Percentiles rank a stretch among this genome's conserved stretches.
phyloP scores from a whole-genome alignment of 106 monocot species.

The Alisma plantagoaquatica region DNA sequence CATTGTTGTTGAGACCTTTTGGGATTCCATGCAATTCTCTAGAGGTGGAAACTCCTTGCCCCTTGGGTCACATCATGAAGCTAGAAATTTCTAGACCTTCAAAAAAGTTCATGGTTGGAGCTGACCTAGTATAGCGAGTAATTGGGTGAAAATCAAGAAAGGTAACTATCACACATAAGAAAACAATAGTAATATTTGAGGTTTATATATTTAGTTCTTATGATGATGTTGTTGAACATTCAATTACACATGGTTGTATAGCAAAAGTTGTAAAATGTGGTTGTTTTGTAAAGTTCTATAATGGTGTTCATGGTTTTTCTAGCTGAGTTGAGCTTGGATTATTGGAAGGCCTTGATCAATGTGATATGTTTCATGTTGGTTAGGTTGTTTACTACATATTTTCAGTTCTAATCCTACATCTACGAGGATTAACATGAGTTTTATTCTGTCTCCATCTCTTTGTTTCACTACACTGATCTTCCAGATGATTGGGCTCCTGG shows the following conservation, averaged over 20 bases:
- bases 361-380: conserved; percentile 67
- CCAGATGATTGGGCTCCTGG: conserved; percentile 43
- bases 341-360: conserved; percentile 60
- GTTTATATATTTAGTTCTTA: conserved; percentile 64
- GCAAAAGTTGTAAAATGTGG: conserved; percentile 93
- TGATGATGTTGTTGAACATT: conserved; percentile 78
- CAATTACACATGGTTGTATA: conserved; percentile 93
- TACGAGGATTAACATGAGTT: conserved; percentile 65
- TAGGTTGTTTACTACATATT: conserved; percentile 93
- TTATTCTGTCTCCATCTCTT: conserved; percentile 58
- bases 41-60: conserved; percentile 96
- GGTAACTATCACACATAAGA: conserved; percentile 91
- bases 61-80: conserved; percentile 89
- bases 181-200: conserved; percentile 87
- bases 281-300: conserved; percentile 91
- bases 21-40: conserved; percentile 74
- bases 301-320: conserved; percentile 90
- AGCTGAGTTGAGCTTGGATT: conserved; percentile 82
- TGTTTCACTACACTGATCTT: conserved; percentile 88
- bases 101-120: conserved; percentile 97
- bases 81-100: conserved; percentile 68
- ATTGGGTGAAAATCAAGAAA: conserved; percentile 96
- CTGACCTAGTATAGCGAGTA: conserved; percentile 75
- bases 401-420: conserved; percentile 41
- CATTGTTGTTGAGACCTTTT: conserved; percentile 58